Evolutionary conservation across 352 stramenopile genomes (phyloP), one percentile per base, ranked within the genome.

Genomic region (Phytophthora niederhauseri): DNA sequence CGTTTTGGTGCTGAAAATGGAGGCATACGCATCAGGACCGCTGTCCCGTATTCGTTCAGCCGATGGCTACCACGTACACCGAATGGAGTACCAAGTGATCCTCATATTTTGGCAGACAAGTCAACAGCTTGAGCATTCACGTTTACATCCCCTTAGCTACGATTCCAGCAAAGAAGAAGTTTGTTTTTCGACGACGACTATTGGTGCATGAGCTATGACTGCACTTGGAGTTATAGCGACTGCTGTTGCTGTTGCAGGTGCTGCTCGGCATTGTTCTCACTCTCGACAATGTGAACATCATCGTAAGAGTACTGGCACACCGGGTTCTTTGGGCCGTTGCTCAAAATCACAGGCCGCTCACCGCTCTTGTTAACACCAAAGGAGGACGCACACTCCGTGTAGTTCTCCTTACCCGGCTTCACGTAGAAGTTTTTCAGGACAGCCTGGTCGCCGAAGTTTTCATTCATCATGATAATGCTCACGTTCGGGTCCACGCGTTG

Each of bases 391-490:
- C 75, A 82, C 22, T 80, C 70, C 17, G 52, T 68, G 34, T 61
- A 68, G n/a, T 66, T 65, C 8, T 66, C 54, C 11, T 31, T 55
- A 12, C 28, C 51, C 36, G 64, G 56, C 7, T 60, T 76, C 48
- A 79, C 66, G 54, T 74, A 75, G n/a, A 85, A 66, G 60, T 83
- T 77, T 28, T 64, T 77, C 2, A 81, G 22, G 7, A 70, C 64
- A 22, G 71, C 74, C 34, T 78, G 53, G 19, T 82, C 77, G 3
- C 53, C 64, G 57, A 69, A 76, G 60, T 85, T 82, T 17, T 55
- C 57, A 56, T 82, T 82, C 59, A 84, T 75, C 8, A 77, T 80
- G 26, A 84, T 46, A 2, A 82, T 65, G n/a, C 63, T 74, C 15
- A 80, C 64, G 54, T 81, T 75, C 11, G 63, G 66, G 55, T 73